Evolutionary conservation across 352 stramenopile genomes (phyloP), one percentile per base, ranked within the genome.

Genomic region (Elongisporangium undulatum): DNA sequence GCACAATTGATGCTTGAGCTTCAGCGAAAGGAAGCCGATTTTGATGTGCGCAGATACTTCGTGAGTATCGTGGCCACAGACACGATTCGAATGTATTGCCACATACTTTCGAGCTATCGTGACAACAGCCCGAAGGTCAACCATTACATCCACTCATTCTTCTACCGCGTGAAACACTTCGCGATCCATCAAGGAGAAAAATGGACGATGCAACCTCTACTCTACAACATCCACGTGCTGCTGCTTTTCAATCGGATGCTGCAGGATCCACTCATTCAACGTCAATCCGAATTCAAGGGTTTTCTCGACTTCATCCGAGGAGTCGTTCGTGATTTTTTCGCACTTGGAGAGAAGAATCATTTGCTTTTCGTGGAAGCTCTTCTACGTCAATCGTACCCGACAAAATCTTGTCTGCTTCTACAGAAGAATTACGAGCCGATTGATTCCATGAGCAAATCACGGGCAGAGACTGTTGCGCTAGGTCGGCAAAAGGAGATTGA

Each of bases 91-190:
- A 92, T 96, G 82, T 96, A 94, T 64, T 89, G 75, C 68, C 77
- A 82, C 38, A 61, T 93, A 23, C 71, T 96, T 6, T 51, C 68
- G 5, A 61, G 75, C 49, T 94, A 96, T 54, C 83, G 84, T 48
- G 81, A 82, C 17, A 96, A 96, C 61, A 83, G 56, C 39, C 54
- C 77, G 41, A 92, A 92, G 65, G 80, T 96, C 61, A 96, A 96
- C 53, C 87, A 96, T 64, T 96, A 92, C 77, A 80, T 96, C 21
- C 83, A 94, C 69, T 90, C 85, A 21, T 94, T 94, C 55, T 90
- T 96, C 52, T 94, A 94, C 53, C 85, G 85, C 17, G 81, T 77
- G 23, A 91, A 90, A 49, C 75, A 92, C 58, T 95, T 95, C 60
- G 69, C 83, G 58, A 84, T 95, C 62, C 72, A 83, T 39, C 67